Evolutionary conservation across 768 basidiomycete genomes (phyloP).

Genomic region (Auriscalpium vulgare): DNA sequence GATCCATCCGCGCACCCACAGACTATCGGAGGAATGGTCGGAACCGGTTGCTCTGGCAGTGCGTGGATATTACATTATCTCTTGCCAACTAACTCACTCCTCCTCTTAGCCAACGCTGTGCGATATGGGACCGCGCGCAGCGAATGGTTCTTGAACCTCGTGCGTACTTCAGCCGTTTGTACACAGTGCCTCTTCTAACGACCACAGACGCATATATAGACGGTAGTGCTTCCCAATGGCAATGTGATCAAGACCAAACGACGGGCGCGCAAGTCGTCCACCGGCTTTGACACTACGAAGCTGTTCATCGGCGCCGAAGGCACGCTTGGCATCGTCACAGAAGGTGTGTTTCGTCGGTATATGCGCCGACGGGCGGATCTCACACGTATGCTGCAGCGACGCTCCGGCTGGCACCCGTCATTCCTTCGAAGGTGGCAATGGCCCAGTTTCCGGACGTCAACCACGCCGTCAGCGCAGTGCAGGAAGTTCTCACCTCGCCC

Average conservation of each 20-base stretch:
- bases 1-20: no score
- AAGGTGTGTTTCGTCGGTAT: constrained; percentile 36
- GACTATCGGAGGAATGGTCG: no score
- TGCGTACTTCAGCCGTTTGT: constrained; percentile 32
- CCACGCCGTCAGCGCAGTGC: constrained; percentile 71
- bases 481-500: constrained; percentile 65
- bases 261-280: constrained; percentile 74
- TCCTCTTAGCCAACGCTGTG: constrained; percentile 61
- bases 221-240: constrained; percentile 77
- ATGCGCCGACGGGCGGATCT: neutral
- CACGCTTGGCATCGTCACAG: constrained; percentile 84
- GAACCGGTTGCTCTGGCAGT: no score
- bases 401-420: constrained; percentile 66
- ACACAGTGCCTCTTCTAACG: neutral
- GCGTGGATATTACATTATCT: constrained; percentile 19
- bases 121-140: constrained; percentile 83
- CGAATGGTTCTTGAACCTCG: constrained; percentile 82
- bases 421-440: constrained; percentile 84
- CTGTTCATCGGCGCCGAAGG: constrained; percentile 88
- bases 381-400: constrained; percentile 44
- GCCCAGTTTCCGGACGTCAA: constrained; percentile 79
- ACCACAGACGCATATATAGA: constrained; percentile 32
- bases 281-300: constrained; percentile 83
- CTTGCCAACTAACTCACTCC: neutral
- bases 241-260: constrained; percentile 83